Percentiles rank a stretch among this genome's conserved stretches.
These are phyloP conservation scores for Knufia petricola DNA, from an alignment of 2,329 filamentous ascomycete genomes.

Conservation along the genomic window DNA sequence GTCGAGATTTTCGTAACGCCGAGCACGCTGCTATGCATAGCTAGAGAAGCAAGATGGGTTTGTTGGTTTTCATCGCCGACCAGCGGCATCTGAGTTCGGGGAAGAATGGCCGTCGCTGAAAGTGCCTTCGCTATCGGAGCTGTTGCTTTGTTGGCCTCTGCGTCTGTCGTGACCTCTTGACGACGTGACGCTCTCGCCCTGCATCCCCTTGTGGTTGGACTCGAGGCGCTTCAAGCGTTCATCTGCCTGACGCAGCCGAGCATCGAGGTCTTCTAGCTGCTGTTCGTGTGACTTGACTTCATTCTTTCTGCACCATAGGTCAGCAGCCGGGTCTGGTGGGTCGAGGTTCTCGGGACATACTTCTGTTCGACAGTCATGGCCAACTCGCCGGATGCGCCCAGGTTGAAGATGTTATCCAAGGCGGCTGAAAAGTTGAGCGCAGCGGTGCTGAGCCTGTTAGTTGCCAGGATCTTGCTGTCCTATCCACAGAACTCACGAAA, in stretches of 20 bases:
- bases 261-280: conserved; percentile 79
- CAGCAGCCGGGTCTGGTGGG: conserved; percentile 9
- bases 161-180: neutral
- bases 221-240: conserved; percentile 51
- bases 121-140: conserved; percentile 6
- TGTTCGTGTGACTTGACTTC: conserved; percentile 62
- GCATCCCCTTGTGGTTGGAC: conserved; percentile 15
- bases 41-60: neutral
- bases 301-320: conserved; percentile 55
- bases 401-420: conserved; percentile 79
- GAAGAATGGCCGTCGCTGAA: neutral
- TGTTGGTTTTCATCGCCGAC: neutral
- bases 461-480: neutral
- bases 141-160: neutral
- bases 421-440: conserved; percentile 79
- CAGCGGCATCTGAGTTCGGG: neutral
- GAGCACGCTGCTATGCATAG: neutral
- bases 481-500: conserved; percentile 57
- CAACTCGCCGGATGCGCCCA: conserved; percentile 67
- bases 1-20: neutral
- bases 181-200: conserved; percentile 3
- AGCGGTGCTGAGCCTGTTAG: conserved; percentile 54
- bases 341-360: conserved; percentile 42
- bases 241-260: conserved; percentile 75
- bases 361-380: conserved; percentile 69